Evolutionary conservation across 371 early-diverging fungal genomes (phyloP), one percentile per base, ranked within the genome.

Genomic region (Blakeslea trispora): DNA sequence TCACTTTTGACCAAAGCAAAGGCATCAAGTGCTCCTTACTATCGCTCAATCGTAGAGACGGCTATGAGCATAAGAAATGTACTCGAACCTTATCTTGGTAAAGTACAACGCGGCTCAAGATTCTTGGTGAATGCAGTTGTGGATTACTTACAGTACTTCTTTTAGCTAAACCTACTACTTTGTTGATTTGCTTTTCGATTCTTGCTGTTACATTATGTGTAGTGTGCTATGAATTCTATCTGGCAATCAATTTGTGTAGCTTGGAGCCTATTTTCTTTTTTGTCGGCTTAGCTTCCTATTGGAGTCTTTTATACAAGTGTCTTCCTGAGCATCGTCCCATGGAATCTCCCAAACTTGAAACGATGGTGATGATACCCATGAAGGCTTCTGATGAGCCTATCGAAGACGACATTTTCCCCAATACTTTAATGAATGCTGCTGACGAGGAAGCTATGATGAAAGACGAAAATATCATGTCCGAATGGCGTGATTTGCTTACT

Each of bases 401-500:
- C 5, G 35, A 57, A 49, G 48, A 43, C 7, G 41, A 40, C 28
- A 42, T 32, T 24, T 41, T 37, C 32, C 40, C 53, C n/a, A 41
- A 55, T 10, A n/a, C 62, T 23, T 46, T 24, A 4, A 59, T 59
- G 34, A 55, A 67, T 44, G 49, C 41, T n/a, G 63, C 37, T 13
- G 32, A 44, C 14, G 72, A 75, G 21, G 55, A 68, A 55, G 67
- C 55, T 11, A 69, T 75, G 59, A 35, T 71, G 43, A 47, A 63
- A 13, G 72, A 75, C 37, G 56, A 66, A 45, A 41, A 48, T 4
- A 57, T 68, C 22, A 72, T 72, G 72, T 59, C 63, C 14, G 68
- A 71, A 50, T 75, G 75, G 75, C 55, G 61, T 34, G 55, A 64
- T 43, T 35, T 75, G 14, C 28, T 75, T 13, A 68, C 68, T 10